phyloP scores from a whole-genome alignment of 306 rosid genomes.

The Ochetophila trinervis region DNA sequence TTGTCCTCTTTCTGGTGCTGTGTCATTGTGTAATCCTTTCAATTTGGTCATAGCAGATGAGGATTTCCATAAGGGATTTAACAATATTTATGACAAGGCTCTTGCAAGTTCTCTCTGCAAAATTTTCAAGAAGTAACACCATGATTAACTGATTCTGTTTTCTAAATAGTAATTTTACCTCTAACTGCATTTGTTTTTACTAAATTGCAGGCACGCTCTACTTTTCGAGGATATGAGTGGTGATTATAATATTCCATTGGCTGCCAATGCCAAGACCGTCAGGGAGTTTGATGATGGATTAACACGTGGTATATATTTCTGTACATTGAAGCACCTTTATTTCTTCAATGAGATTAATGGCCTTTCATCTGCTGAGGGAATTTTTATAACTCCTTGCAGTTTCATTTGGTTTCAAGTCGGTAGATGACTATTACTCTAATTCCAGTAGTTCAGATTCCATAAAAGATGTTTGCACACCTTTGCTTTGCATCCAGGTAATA shows the following conservation, averaged over 20 bases:
- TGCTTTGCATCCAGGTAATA: constrained; percentile 94
- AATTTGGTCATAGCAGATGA: constrained; percentile 81
- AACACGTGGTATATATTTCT: constrained; percentile 69
- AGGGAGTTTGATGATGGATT: constrained; percentile 86
- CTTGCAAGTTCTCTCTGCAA: constrained; percentile 61
- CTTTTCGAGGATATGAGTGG: constrained; percentile 76
- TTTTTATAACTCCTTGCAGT: constrained; percentile 46
- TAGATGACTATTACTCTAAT: constrained; percentile 76
- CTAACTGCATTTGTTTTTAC: constrained; percentile 8
- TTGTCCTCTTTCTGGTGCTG: constrained; percentile 88
- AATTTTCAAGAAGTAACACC: constrained; percentile 70
- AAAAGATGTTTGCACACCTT: constrained; percentile 68
- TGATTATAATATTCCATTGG: constrained; percentile 66
- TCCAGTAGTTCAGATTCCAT: constrained; percentile 82
- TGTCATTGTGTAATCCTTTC: constrained; percentile 95
- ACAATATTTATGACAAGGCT: constrained; percentile 72
- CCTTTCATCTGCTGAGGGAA: constrained; percentile 21
- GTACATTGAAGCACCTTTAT: constrained; percentile 5
- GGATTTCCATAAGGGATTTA: constrained; percentile 88
- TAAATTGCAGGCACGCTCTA: constrained; percentile 63
- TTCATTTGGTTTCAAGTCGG: constrained; percentile 96
- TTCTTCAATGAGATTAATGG: constrained; percentile 1
- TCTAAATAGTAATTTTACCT: constrained; percentile 12
- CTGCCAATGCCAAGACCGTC: constrained; percentile 68
- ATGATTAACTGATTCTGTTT: constrained; percentile 9